phyloP scores from a whole-genome alignment of 352 stramenopile species.

The Phytophthora ramorum region DNA sequence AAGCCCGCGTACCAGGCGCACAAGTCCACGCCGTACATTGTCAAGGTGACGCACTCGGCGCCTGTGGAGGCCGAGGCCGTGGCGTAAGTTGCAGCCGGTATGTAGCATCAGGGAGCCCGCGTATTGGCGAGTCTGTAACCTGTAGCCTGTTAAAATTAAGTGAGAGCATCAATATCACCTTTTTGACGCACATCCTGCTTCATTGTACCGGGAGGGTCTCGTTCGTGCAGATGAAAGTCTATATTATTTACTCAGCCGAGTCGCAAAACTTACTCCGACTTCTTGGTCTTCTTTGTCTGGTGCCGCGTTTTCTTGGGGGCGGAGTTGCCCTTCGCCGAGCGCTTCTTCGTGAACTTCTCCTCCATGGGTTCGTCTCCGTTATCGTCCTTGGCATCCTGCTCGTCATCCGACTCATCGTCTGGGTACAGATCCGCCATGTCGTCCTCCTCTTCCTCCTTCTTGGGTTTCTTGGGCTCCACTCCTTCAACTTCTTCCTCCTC shows the following conservation, averaged over 20 bases:
- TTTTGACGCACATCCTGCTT: slow-evolving; percentile 20
- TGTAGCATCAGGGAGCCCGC: slow-evolving; percentile 19
- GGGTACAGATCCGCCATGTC: slow-evolving; percentile 76
- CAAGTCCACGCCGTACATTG: slow-evolving; percentile 83
- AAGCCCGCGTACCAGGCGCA: slow-evolving; percentile 95
- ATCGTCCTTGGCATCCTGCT: slow-evolving; percentile 24
- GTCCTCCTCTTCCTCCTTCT: slow-evolving; percentile 42
- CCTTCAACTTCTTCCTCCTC: too few species aligned
- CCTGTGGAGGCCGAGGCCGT: slow-evolving; percentile 43
- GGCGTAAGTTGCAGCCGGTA: slow-evolving; percentile 30
- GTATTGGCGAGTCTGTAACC: slow-evolving; percentile 34
- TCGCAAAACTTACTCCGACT: slow-evolving; percentile 13
- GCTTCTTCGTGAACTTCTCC: slow-evolving; percentile 52
- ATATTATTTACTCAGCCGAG: slow-evolving; percentile 34
- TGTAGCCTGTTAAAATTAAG: slow-evolving; percentile 36
- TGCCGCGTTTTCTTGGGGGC: slow-evolving; percentile 41
- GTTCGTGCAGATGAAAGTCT: slow-evolving; percentile 20
- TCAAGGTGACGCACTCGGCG: slow-evolving; percentile 80
- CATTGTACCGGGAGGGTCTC: not conserved
- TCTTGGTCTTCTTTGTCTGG: slow-evolving; percentile 38
- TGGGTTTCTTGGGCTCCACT: slow-evolving; percentile 26
- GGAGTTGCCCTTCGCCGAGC: slow-evolving; percentile 35
- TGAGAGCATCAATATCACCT: slow-evolving; percentile 33
- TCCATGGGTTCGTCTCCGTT: slow-evolving; percentile 49
- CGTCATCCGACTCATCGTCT: slow-evolving; percentile 43